Evolutionary conservation across 768 basidiomycete genomes (phyloP).

Genomic region (Myochromella boudieri): DNA sequence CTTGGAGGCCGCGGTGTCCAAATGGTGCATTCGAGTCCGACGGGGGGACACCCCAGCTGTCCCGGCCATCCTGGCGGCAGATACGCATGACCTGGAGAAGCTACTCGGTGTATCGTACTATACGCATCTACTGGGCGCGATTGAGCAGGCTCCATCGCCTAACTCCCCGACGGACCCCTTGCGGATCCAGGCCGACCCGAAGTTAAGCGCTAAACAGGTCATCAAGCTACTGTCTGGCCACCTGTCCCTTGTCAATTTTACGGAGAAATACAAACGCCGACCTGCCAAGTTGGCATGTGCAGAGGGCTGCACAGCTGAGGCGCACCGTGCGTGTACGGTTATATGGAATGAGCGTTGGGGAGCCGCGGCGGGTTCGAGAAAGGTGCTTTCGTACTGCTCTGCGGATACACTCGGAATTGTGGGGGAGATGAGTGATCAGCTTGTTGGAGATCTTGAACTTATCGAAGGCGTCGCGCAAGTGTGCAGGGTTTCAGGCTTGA

Average conservation of each 20-base stretch:
- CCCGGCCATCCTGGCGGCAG: slow-evolving; percentile 37
- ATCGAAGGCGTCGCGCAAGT: slow-evolving; percentile 22
- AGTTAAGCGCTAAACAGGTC: slow-evolving; percentile 35
- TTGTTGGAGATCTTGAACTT: slow-evolving; percentile 32
- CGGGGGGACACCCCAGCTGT: slow-evolving; percentile 31
- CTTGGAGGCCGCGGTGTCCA: slow-evolving; percentile 21
- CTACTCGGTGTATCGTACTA: slow-evolving; percentile 41
- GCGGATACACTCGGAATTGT: slow-evolving; percentile 33
- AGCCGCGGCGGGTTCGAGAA: slow-evolving; percentile 29
- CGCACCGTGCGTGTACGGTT: slow-evolving; percentile 26
- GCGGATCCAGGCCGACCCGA: slow-evolving; percentile 32
- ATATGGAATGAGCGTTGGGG: slow-evolving; percentile 35
- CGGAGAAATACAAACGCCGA: slow-evolving; percentile 31
- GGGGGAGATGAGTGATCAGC: slow-evolving; percentile 30
- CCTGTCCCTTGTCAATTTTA: slow-evolving; percentile 33
- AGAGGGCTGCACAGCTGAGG: slow-evolving; percentile 20
- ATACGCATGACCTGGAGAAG: slow-evolving; percentile 26
- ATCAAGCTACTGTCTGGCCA: slow-evolving; percentile 35
- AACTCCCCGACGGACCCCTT: slow-evolving; percentile 28
- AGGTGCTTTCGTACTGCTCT: slow-evolving; percentile 28
- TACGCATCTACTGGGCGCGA: slow-evolving; percentile 32
- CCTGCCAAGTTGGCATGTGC: slow-evolving; percentile 26
- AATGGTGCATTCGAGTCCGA: slow-evolving; percentile 31
- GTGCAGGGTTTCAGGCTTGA: slow-evolving; percentile 33
- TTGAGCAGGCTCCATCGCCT: slow-evolving; percentile 25